A percentile compares a stretch with the other conserved stretches of the same genome.
Conservation (phyloP, 1,139 yeast genomes). For the Pichia sp. region DNA sequence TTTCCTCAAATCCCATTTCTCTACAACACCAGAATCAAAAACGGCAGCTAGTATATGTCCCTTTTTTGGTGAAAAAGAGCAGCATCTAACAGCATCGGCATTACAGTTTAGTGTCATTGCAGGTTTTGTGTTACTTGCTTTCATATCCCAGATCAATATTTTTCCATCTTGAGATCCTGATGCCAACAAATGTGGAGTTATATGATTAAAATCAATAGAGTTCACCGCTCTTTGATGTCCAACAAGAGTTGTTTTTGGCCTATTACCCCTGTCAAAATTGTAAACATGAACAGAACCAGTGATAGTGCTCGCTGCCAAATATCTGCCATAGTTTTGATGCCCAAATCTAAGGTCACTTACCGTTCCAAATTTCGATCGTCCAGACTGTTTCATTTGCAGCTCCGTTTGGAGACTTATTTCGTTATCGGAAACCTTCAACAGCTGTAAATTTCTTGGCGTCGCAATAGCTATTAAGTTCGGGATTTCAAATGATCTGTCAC, state of each 20-base stretch:
- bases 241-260: conserved; percentile 37
- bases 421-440: conserved; percentile 34
- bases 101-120: conserved; percentile 41
- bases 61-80: conserved; percentile 50
- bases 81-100: conserved; percentile 57
- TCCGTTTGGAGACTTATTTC: conserved; percentile 31
- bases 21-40: conserved; percentile 83
- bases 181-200: conserved; percentile 49
- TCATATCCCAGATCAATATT: conserved; percentile 80
- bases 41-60: conserved; percentile 52
- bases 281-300: conserved; percentile 43
- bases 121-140: conserved; percentile 43
- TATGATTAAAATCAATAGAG: conserved; percentile 61
- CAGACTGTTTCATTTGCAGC: conserved; percentile 24
- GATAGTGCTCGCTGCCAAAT: conserved; percentile 41
- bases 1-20: conserved; percentile 74
- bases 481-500: conserved; percentile 32
- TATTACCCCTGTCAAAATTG: conserved; percentile 35
- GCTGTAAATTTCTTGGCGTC: conserved; percentile 48
- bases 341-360: conserved; percentile 42
- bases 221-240: conserved; percentile 82
- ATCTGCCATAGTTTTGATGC: conserved; percentile 32
- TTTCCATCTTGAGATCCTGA: conserved; percentile 93
- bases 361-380: conserved; percentile 36
- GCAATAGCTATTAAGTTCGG: conserved; percentile 45